Base-by-base conservation (phyloP, 257 asterid species). In the Fraxinus anomala region DNA sequence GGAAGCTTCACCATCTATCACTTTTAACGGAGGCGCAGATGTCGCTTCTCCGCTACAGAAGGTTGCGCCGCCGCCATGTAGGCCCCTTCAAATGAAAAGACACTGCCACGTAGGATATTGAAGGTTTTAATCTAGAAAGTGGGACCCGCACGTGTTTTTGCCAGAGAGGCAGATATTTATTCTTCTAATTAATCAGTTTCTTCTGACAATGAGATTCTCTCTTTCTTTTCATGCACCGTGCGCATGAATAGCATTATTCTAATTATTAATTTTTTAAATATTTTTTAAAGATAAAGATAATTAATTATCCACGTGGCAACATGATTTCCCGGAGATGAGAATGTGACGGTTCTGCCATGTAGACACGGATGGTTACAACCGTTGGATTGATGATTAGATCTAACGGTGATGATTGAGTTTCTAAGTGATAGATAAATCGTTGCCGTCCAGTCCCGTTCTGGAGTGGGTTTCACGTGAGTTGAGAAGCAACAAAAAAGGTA, bases 311-410 rank as follows among this genome's bases (percentile, higher is more conserved):
- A 86, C 86, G 86, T 84, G 91, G 87, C 90, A 78, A 39, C 71
- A 69, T 16, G 75, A 70, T 83, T 54, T 63, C 80, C 70, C 75
- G 79, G 80, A 78, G 75, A 80, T 40, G 47, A 75, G 90, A 86
- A 84, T 87, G 86, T 61, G 89, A 89, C 90, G 77, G 87, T 86
- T 83, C 84, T 81, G 94, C 91, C 94, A 89, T 73, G 92, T 85
- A 77, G 84, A 91, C 92, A 85, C 74, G 78, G 80, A 37, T 70
- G 12, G 76, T 86, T 80, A 2, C 13, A 76, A 14, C 85, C 86
- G 42, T 90, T 51, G 3, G 91, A 88, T 63, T 86, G 71, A 72
- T 17, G 70, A 66, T 66, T 47, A 2, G 76, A 89, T 86, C 89
- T 1, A n/a, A 87, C 84, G 92, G 89, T 3, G 23, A 1, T 17